Conservation (phyloP, 2,329 filamentous ascomycete species). For the Trichoderma sp. region DNA sequence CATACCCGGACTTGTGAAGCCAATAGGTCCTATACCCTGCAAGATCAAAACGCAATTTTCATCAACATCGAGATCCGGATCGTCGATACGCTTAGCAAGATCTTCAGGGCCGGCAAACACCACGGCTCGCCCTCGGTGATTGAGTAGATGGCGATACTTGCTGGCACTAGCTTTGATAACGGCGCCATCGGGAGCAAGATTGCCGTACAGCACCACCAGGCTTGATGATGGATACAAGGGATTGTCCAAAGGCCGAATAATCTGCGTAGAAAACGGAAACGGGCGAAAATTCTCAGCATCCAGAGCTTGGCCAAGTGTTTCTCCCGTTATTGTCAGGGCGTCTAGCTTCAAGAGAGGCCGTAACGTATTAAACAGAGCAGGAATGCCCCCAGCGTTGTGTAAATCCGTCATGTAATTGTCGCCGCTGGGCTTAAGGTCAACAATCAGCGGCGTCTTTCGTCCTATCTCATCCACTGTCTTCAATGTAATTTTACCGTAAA, state of each 20-base stretch:
- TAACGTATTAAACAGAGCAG: constrained; percentile 76
- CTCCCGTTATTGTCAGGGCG: constrained; percentile 81
- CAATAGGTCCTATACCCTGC: constrained; percentile 85
- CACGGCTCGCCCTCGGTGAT: constrained; percentile 52
- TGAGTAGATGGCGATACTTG: constrained; percentile 66
- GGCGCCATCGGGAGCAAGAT: constrained; percentile 78
- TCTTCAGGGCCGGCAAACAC: constrained; percentile 77
- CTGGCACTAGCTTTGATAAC: constrained; percentile 87
- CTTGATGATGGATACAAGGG: constrained; percentile 75
- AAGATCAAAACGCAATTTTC: constrained; percentile 70
- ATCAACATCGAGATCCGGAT: constrained; percentile 61
- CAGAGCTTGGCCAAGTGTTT: constrained; percentile 78
- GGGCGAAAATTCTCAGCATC: constrained; percentile 65
- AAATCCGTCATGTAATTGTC: constrained; percentile 89
- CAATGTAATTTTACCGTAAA: constrained; percentile 65
- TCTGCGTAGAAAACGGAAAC: constrained; percentile 39
- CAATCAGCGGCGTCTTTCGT: constrained; percentile 75
- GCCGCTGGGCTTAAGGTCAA: constrained; percentile 83
- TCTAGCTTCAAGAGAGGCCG: constrained; percentile 74
- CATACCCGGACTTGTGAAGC: constrained; percentile 76
- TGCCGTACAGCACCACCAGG: constrained; percentile 79
- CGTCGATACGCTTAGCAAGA: constrained; percentile 63
- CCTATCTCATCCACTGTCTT: constrained; percentile 79
- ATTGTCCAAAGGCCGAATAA: constrained; percentile 65
- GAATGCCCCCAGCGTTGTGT: constrained; percentile 77